These are phyloP conservation scores for Amanita molliuscula DNA, from an alignment of 768 basidiomycete species.

Conservation along the genomic window DNA sequence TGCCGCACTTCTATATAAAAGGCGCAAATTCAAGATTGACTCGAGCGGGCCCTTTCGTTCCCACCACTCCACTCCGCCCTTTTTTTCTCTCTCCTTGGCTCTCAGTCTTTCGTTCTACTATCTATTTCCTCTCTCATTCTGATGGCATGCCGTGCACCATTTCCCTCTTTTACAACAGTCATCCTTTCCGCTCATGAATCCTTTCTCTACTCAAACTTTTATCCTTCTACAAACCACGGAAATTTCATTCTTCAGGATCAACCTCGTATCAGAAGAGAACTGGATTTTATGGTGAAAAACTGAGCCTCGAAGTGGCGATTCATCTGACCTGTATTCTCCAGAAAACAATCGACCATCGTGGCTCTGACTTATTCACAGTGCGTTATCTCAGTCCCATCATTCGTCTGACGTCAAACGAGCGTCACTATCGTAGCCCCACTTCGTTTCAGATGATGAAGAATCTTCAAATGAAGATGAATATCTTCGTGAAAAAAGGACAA, in stretches of 20 bases:
- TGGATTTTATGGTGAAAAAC: conserved; percentile 1
- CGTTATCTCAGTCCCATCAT: background rate
- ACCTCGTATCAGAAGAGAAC: background rate
- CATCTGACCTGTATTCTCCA: background rate
- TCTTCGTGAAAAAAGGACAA: background rate
- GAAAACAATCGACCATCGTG: background rate
- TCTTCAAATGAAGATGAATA: background rate
- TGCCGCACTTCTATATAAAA: conserved; percentile 4
- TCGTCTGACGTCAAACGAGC: background rate
- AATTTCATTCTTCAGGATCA: background rate
- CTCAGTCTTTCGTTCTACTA: background rate
- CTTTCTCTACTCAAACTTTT: background rate
- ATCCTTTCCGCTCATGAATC: conserved; percentile 3
- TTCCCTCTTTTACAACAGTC: conserved; percentile 3
- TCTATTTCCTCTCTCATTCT: background rate
- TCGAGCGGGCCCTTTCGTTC: conserved; percentile 2
- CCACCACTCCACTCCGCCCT: conserved; percentile 2
- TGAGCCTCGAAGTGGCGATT: background rate
- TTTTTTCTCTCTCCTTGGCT: background rate
- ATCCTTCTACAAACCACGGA: background rate
- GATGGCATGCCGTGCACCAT: background rate
- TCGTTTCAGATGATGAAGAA: background rate
- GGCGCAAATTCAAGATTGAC: conserved; percentile 1
- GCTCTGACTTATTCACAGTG: background rate
- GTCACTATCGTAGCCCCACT: background rate